Conservation (phyloP, 2,329 filamentous ascomycete species). For the Hypoxylon sp. region DNA sequence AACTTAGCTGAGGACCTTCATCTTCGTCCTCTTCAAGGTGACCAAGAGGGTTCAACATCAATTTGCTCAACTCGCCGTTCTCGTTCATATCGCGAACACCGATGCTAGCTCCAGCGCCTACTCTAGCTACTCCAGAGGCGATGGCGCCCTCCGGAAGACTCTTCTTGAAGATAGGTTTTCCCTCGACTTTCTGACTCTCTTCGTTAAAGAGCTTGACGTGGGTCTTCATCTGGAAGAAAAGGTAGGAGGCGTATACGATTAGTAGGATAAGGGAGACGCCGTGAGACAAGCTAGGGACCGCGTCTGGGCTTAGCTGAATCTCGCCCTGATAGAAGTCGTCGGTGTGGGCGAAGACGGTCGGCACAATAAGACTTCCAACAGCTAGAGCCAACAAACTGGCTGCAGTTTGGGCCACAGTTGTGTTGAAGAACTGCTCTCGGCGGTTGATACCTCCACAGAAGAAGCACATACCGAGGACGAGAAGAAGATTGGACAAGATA, state of each 20-base stretch:
- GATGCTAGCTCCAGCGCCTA: conserved; percentile 39
- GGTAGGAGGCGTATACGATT: conserved; percentile 85
- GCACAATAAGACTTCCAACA: conserved; percentile 87
- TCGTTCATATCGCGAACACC: conserved; percentile 54
- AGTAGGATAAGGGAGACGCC: conserved; percentile 86
- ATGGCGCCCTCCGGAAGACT: conserved; percentile 45
- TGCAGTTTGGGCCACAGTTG: conserved; percentile 90
- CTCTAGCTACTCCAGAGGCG: conserved; percentile 47
- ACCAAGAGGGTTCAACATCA: conserved; percentile 60
- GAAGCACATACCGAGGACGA: conserved; percentile 94
- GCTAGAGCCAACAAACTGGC: conserved; percentile 84
- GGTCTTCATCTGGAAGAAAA: conserved; percentile 92
- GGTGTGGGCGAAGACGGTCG: conserved; percentile 82
- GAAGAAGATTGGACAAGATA: conserved; percentile 90
- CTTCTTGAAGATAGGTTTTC: conserved; percentile 49
- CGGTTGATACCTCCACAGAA: conserved; percentile 87
- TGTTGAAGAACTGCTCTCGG: conserved; percentile 89
- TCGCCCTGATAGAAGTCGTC: conserved; percentile 58
- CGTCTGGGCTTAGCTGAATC: conserved; percentile 66
- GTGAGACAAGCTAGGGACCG: conserved; percentile 76
- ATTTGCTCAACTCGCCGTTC: conserved; percentile 62
- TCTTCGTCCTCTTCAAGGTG: conserved; percentile 74
- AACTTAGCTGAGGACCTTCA: conserved; percentile 81
- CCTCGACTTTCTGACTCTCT: conserved; percentile 78
- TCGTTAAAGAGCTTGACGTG: conserved; percentile 85